Base-by-base conservation (phyloP, 352 stramenopile genomes). In the Phytophthora tubulina region DNA sequence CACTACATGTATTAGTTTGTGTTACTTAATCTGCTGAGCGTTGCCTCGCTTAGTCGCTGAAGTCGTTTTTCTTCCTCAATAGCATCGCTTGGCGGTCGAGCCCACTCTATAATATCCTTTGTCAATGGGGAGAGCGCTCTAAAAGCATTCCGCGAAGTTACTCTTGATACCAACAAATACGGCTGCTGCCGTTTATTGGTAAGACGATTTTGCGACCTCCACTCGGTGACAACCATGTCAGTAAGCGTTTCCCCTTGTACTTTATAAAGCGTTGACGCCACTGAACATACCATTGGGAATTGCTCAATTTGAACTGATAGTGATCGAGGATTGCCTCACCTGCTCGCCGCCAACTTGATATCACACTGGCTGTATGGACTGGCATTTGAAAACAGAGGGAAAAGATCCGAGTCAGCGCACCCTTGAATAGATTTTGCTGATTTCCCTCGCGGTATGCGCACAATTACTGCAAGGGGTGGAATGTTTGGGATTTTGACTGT, bases 201-300 rank as follows among this genome's bases (percentile, higher is more conserved):
- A 3, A 48, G 17, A 6, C 3, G 9, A 15, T 10, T 50, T 50
- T 64, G 2, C 1, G 57, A 56, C 15, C 33, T 21, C 45, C 45
- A 64, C 44, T 55, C 57, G 0, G 57, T 56, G 10, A 64, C 57
- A 8, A 64, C 45, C 57, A 64, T 64, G 33, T 27, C 17, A 27
- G 21, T 17, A 5, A 48, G 13, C 10, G 57, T 64, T 39, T 64
- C 57, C 2, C 44, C 44, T 48, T 64, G 57, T 0, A 56, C 45
- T 39, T 61, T 61, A 32, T 35, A 61, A 1, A 56, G 14, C 4
- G 49, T 50, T 15, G 57, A 48, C 8, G 32, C 31, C 9, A 56
- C 42, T 5, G 57, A 44, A 44, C 57, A 64, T 2, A 64, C 57
- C n/a, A 56, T 21, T 4, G 33, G 45, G 53, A 55, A 64, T 17